Evolutionary conservation across 257 asterid genomes (phyloP), one percentile per base, ranked within the genome.

Genomic region (Solanum medicagineum): DNA sequence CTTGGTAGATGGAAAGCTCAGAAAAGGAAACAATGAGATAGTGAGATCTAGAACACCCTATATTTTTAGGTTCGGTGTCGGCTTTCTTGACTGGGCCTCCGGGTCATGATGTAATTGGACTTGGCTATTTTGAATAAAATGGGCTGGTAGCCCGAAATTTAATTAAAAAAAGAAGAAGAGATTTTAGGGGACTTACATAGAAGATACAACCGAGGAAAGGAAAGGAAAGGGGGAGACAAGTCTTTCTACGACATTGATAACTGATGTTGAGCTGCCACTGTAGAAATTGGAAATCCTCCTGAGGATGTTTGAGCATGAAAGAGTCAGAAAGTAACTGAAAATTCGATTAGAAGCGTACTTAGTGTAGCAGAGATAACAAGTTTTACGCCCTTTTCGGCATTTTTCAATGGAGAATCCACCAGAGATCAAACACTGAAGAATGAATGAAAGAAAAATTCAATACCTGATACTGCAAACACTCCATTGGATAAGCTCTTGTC

Each of bases 141-240:
- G 3, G 4, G 36, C 36, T 32, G 36, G 36, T 32, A 3, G 4
- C 36, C 36, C 4, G 4, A 32, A 32, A 32, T 32, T 32, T 32
- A 32, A 32, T 32, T 32, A 32, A 3, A 32, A 32, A 32, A 32
- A 32, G 36, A 32, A 32, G 36, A 20, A 59, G 81, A 74, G 60
- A 75, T 13, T 24, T 47, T 65, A 29, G 42, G 51, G 47, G 44
- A 75, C 92, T 82, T 92, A 91, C 97, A 83, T 77, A 69, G 97
- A 85, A 73, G 92, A 91, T 77, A 89, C 95, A 44, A 89, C 87
- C 7, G 93, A 90, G 6, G 42, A 36, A 85, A 77, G 97, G 98
- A 81, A 94, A 85, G 22, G 99, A 98, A 8, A 95, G 94, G 49
- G 98, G 98, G 10, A 97, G 97, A 90, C 91, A 91, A 55, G 91